Evolutionary conservation across 768 basidiomycete species (phyloP).

Genomic region (Lactarius evosmus): DNA sequence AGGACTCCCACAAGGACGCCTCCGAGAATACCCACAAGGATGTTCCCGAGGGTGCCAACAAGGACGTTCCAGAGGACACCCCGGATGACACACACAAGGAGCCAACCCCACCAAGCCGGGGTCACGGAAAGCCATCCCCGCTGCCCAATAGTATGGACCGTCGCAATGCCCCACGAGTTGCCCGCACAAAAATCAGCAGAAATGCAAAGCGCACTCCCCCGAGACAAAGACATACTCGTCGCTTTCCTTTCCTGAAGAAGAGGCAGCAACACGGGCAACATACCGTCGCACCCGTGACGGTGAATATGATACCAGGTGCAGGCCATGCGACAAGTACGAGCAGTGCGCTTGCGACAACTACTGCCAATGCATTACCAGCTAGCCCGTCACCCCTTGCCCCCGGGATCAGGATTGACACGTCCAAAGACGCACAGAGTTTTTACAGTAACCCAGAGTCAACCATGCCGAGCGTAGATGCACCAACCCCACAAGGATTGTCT

Average conservation of each 20-base stretch:
- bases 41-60: background rate
- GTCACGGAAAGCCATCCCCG: constrained; percentile 20
- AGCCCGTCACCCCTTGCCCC: background rate
- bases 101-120: constrained; percentile 16
- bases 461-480: constrained; percentile 6
- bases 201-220: background rate
- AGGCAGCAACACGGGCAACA: constrained; percentile 11
- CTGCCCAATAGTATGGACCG: constrained; percentile 10
- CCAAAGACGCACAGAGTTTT: constrained; percentile 13
- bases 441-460: constrained; percentile 9
- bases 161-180: constrained; percentile 18
- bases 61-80: background rate
- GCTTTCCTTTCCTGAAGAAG: constrained; percentile 18
- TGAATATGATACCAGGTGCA: constrained; percentile 17
- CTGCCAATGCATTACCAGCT: constrained; percentile 6
- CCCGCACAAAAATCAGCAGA: constrained; percentile 12
- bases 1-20: background rate
- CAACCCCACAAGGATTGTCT: background rate
- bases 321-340: constrained; percentile 13
- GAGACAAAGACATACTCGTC: constrained; percentile 8
- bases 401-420: constrained; percentile 7
- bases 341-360: background rate
- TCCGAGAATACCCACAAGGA: background rate
- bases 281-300: constrained; percentile 17
- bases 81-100: background rate